These are phyloP conservation scores for Plectosphaerella plurivora DNA, from an alignment of 2,329 filamentous ascomycete species.

Conservation along the genomic window DNA sequence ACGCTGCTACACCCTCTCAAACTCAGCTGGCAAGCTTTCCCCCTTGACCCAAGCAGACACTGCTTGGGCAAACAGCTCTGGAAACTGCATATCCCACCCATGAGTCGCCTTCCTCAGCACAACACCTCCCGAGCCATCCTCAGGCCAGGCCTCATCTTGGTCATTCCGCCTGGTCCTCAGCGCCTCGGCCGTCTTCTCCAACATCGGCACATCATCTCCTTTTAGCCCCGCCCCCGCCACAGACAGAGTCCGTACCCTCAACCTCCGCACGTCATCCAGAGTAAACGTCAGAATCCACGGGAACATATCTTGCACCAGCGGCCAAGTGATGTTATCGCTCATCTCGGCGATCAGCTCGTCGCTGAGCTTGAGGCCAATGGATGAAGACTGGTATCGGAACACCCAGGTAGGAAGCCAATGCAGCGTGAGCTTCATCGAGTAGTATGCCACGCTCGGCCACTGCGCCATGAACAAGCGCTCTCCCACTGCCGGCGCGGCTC, in stretches of 20 bases:
- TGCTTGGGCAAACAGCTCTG: constrained; percentile 28
- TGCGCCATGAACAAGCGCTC: constrained; percentile 17
- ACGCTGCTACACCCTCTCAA: constrained; percentile 6
- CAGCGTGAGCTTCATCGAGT: constrained; percentile 18
- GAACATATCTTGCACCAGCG: constrained; percentile 18
- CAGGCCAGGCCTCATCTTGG: constrained; percentile 14
- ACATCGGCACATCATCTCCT: constrained; percentile 25
- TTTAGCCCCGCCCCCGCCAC: constrained; percentile 20
- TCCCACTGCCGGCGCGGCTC: constrained; percentile 22
- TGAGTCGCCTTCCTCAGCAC: constrained; percentile 30
- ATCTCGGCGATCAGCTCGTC: constrained; percentile 26
- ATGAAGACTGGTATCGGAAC: constrained; percentile 19
- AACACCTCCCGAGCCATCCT: constrained; percentile 21
- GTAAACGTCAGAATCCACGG: constrained; percentile 16
- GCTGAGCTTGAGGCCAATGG: constrained; percentile 18
- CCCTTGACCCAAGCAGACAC: constrained; percentile 29
- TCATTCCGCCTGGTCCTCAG: constrained; percentile 9
- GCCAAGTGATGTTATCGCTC: constrained; percentile 22
- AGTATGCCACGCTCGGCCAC: constrained; percentile 20
- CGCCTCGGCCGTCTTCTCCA: constrained; percentile 21
- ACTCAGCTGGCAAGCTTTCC: constrained; percentile 17
- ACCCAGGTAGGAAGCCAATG: constrained; percentile 19
- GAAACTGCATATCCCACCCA: constrained; percentile 35
- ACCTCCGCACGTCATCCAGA: constrained; percentile 19
- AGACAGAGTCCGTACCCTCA: constrained; percentile 20